These are phyloP conservation scores for Daldinia decipiens DNA, from an alignment of 495 filamentous ascomycete species.

Conservation along the genomic window DNA sequence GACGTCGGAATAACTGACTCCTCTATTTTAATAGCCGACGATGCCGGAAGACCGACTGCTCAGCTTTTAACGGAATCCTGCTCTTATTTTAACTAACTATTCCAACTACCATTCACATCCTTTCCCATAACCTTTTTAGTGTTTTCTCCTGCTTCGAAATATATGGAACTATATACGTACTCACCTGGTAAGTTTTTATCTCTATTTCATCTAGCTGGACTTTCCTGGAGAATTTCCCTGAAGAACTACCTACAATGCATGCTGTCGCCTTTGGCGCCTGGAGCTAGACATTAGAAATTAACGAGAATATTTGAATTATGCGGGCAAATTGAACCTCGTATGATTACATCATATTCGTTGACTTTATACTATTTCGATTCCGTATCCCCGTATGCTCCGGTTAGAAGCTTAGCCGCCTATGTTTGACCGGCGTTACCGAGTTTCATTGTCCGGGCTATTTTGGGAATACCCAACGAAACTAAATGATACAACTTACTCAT, in stretches of 20 bases:
- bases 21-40: slow-evolving; percentile 20
- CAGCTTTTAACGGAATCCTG: neutral
- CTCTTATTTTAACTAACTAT: neutral
- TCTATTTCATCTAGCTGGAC: neutral
- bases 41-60: slow-evolving; percentile 23
- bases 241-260: neutral
- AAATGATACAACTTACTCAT: neutral
- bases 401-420: neutral
- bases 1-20: slow-evolving; percentile 19
- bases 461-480: slow-evolving; percentile 22
- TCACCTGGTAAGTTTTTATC: neutral
- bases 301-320: neutral
- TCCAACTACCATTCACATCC: neutral
- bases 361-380: neutral
- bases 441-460: neutral
- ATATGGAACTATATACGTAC: neutral
- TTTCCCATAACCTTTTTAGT: neutral
- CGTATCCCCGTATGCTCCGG: neutral
- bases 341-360: neutral
- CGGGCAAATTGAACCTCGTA: neutral
- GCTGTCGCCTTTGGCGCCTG: neutral
- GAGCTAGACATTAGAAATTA: neutral
- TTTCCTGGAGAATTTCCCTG: neutral
- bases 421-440: neutral
- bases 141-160: neutral